A percentile compares a stretch with the other conserved stretches of the same genome.
Conservation (phyloP, 2,329 filamentous ascomycete genomes). For the Monilinia fructigena region DNA sequence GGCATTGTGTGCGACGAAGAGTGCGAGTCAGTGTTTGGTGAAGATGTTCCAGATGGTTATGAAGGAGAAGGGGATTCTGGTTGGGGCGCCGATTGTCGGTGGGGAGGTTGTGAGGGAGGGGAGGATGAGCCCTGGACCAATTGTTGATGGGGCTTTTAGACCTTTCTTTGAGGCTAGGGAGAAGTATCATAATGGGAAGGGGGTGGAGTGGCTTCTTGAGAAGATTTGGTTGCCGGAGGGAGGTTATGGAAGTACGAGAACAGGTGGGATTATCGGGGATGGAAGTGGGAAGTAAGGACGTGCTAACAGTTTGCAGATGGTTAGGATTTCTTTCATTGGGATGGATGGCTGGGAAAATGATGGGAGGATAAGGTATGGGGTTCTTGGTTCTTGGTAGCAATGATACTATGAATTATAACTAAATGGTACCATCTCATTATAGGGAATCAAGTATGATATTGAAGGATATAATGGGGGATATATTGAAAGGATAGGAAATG, state of each 20-base stretch:
- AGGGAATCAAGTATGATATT: neutral
- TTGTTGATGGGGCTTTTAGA: slow-evolving; percentile 15
- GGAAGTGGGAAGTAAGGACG: neutral
- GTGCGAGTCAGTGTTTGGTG: slow-evolving; percentile 16
- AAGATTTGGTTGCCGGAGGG: slow-evolving; percentile 3
- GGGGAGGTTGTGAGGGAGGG: slow-evolving; percentile 1
- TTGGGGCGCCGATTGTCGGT: slow-evolving; percentile 11
- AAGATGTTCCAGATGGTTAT: slow-evolving; percentile 16
- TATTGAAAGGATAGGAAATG: no score
- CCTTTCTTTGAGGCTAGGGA: slow-evolving; percentile 18
- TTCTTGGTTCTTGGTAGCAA: neutral
- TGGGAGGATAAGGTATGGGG: neutral
- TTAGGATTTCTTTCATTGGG: neutral
- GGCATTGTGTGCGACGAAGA: neutral
- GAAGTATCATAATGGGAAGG: neutral
- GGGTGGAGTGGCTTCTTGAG: neutral
- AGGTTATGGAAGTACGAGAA: neutral
- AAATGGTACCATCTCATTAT: neutral
- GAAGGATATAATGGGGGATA: neutral
- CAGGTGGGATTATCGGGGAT: neutral
- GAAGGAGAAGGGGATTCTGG: neutral
- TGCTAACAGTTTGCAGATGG: neutral
- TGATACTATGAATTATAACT: neutral
- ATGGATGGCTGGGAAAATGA: fast-evolving
- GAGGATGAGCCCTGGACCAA: slow-evolving; percentile 1